Base-by-base conservation (phyloP, 2,329 filamentous ascomycete genomes). In the Pseudogymnoascus sp. region DNA sequence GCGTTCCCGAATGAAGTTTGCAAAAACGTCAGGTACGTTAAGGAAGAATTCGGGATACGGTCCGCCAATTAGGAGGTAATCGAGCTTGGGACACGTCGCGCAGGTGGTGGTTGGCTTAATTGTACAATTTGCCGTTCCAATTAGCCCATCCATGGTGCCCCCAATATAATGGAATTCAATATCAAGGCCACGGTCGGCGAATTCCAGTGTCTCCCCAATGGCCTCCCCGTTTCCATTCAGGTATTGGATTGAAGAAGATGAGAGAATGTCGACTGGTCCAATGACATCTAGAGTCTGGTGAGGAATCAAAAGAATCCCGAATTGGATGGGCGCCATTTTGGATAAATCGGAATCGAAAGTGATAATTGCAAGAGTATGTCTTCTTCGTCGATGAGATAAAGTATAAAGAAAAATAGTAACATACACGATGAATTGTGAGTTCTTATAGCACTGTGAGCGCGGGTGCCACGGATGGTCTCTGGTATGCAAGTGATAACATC, bases 1-100 rank as follows among this genome's bases (percentile, higher is more conserved):
- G n/a, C 72, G 70, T 0, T 72, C 71, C 29, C 71, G 69, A 45
- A 85, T 71, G 66, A 79, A 86, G 0, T 73, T 69, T 2, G 68
- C 67, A 14, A 70, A 73, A 31, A 70, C 69, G 0, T 71, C 71
- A 3, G 73, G 61, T 2, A 77, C 66, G 4, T 71, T 63, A 2
- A 57, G 51, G 60, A 73, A 76, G 0, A 34, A 63, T 1, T 26
- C 23, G 0, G 71, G 68, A 21, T 73, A 69, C 0, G 75, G 72
- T 0, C 76, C 77, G 0, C 72, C 74, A 0, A 78, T 57, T 0
- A 78, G 36, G 12, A 78, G 71, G n/a, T 71, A 70, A 37, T 77
- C 76, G 0, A 78, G 67, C 14, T 74, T 73, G 1, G 76, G 76
- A 59, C 70, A 75, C 8, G 73, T 67, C 8, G 76, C 74, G 18